Conservation (phyloP, 2,329 filamentous ascomycete genomes). For the Xylariaceae sp. region DNA sequence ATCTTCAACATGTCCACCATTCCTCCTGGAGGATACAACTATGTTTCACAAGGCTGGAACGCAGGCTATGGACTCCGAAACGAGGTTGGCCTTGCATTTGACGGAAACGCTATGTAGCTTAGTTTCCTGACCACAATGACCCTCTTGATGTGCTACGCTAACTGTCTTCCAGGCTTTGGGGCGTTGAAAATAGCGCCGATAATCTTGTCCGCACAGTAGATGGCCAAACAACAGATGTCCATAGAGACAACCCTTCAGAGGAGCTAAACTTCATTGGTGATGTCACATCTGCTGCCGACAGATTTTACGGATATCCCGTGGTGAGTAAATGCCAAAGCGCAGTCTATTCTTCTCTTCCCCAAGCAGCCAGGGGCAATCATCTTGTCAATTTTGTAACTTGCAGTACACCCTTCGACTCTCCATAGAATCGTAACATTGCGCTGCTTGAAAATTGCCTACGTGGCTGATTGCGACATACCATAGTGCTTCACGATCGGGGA, state of each 20-base stretch:
- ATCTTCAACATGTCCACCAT: conserved; percentile 35
- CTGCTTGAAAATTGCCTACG: background rate
- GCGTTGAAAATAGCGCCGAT: conserved; percentile 64
- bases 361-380: too few relatives aligned
- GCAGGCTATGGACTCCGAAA: conserved; percentile 61
- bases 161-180: conserved; percentile 34
- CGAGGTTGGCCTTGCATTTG: conserved; percentile 50
- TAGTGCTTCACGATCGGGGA: conserved; percentile 36
- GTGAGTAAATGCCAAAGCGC: background rate
- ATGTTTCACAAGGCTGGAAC: conserved; percentile 37
- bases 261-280: conserved; percentile 64
- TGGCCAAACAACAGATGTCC: conserved; percentile 42
- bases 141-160: too few relatives aligned
- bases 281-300: conserved; percentile 44
- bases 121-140: conserved; percentile 12
- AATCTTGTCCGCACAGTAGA: conserved; percentile 50
- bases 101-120: conserved; percentile 43
- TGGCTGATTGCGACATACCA: background rate
- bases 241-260: conserved; percentile 62
- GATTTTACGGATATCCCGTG: conserved; percentile 62
- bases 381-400: too few relatives aligned
- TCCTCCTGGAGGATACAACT: conserved; percentile 35
- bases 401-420: too few relatives aligned
- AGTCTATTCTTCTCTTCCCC: too few relatives aligned
- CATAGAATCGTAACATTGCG: too few relatives aligned